Conservation (phyloP, 1,139 yeast species). For the Hemisphaericaspora subhashii region DNA sequence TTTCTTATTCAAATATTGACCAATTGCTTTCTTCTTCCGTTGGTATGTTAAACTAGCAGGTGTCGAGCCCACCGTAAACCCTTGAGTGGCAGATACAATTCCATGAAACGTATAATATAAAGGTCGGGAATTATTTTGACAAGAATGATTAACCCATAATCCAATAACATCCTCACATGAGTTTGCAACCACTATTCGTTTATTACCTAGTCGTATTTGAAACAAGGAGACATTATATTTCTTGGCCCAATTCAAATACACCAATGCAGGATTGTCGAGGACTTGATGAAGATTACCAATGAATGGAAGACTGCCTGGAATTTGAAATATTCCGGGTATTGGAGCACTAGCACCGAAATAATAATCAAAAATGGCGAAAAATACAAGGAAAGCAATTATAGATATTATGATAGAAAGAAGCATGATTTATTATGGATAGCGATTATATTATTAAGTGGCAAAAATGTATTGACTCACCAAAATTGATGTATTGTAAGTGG, state of each 20-base stretch:
- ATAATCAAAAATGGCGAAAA: neutral
- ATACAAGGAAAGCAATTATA: neutral
- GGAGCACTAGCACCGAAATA: neutral
- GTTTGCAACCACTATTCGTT: slow-evolving; percentile 63
- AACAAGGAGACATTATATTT: slow-evolving; percentile 47
- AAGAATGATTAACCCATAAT: slow-evolving; percentile 55
- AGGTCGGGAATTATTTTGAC: slow-evolving; percentile 68
- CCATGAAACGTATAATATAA: slow-evolving; percentile 65
- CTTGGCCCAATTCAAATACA: slow-evolving; percentile 49
- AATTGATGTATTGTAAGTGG: too few species aligned
- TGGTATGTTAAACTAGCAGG: slow-evolving; percentile 61
- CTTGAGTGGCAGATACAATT: slow-evolving; percentile 60
- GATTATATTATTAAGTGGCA: slow-evolving; percentile 1
- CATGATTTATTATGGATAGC: neutral
- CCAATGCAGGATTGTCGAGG: slow-evolving; percentile 50
- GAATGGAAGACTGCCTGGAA: slow-evolving; percentile 53
- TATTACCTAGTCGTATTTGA: slow-evolving; percentile 62
- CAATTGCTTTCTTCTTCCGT: slow-evolving; percentile 53
- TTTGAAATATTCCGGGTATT: slow-evolving; percentile 26
- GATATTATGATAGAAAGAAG: neutral
- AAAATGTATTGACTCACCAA: too few species aligned
- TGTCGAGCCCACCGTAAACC: slow-evolving; percentile 75
- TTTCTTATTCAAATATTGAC: slow-evolving; percentile 47
- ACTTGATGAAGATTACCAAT: slow-evolving; percentile 54
- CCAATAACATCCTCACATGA: slow-evolving; percentile 52